Conservation (phyloP, 768 basidiomycete genomes). For the Leccinellum rugosiceps region DNA sequence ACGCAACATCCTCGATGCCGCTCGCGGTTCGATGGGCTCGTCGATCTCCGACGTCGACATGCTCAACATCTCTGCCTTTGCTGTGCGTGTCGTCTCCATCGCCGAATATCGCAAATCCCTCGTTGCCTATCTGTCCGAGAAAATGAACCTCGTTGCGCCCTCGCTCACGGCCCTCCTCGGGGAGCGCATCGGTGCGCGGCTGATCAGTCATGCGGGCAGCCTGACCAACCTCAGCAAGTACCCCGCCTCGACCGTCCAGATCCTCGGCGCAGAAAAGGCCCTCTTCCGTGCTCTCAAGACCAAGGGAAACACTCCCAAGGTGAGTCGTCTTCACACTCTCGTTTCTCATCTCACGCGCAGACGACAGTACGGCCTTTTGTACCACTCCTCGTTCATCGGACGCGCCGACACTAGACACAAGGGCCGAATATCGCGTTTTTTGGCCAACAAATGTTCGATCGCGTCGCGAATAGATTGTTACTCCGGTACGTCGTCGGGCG, state of each 20-base stretch:
- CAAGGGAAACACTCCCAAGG: conserved; percentile 98
- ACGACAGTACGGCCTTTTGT: conserved; percentile 89
- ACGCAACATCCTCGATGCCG: conserved; percentile 92
- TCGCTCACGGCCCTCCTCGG: conserved; percentile 88
- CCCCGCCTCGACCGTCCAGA: conserved; percentile 97
- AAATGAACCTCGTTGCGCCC: conserved; percentile 97
- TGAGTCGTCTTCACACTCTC: conserved; percentile 21
- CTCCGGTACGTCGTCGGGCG: conserved; percentile 48
- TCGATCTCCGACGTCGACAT: conserved; percentile 89
- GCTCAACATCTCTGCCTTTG: conserved; percentile 93
- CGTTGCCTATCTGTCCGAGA: conserved; percentile 84
- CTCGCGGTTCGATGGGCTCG: conserved; percentile 92
- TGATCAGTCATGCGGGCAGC: conserved; percentile 95
- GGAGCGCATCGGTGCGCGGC: conserved; percentile 86
- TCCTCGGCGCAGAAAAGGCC: conserved; percentile 96
- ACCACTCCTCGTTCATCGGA: conserved; percentile 95
- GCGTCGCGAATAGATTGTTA: conserved; percentile 97
- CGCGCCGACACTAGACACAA: conserved; percentile 93
- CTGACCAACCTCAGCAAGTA: conserved; percentile 97
- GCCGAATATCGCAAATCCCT: conserved; percentile 93
- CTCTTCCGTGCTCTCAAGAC: conserved; percentile 97
- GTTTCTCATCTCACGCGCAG: not conserved
- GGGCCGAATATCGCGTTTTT: conserved; percentile 97
- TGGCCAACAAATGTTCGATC: conserved; percentile 98
- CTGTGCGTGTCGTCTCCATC: conserved; percentile 84